Base-by-base conservation (phyloP, 2,329 filamentous ascomycete species). In the Fusarium verticillioides region DNA sequence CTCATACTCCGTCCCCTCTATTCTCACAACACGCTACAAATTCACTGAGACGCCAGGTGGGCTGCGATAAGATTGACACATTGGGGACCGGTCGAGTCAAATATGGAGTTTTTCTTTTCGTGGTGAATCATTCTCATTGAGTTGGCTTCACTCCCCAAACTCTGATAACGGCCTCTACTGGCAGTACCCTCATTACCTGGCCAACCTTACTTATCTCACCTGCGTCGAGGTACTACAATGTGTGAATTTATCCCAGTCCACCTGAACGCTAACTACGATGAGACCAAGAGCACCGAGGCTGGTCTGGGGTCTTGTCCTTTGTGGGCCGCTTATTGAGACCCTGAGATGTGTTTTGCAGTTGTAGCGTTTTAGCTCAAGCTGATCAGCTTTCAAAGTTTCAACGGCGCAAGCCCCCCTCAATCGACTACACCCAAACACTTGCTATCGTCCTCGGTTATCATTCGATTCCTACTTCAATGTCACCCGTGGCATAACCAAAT, bases 381-480 rank as follows among this genome's bases (percentile, higher is more conserved):
- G 60, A 42, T 66, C 43, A 56, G 58, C 57, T 59, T 52, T 67
- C 67, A 74, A 57, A 34, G 71, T 74, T 74, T 74, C 56, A 74
- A 67, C 68, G 60, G 71, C 54, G 67, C 56, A 63, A 67, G 63
- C 67, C 67, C 57, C 57, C 58, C 67, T 68, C 71, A 74, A 74
- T 60, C 54, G 40, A 39, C 59, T 46, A 52, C 36, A 36, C 50
- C 50, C 30, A 21, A 66, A 67, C 39, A 60, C 40, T 61, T 42
- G 9, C 43, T 40, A 40, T 43, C 58, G 21, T 50, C 44, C 47
- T 49, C 52, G 26, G 28, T 32, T 44, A 23, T 52, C 52, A 40
- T 39, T 47, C 30, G 37, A 50, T 47, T 36, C 30, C 44, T 46
- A 73, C n/a, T 28, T 23, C 42, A 32, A 56, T 54, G 50, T 37